A percentile compares a stretch with the other conserved stretches of the same genome.
Conservation (phyloP, 2,329 filamentous ascomycete genomes). For the Colletotrichum lentis region DNA sequence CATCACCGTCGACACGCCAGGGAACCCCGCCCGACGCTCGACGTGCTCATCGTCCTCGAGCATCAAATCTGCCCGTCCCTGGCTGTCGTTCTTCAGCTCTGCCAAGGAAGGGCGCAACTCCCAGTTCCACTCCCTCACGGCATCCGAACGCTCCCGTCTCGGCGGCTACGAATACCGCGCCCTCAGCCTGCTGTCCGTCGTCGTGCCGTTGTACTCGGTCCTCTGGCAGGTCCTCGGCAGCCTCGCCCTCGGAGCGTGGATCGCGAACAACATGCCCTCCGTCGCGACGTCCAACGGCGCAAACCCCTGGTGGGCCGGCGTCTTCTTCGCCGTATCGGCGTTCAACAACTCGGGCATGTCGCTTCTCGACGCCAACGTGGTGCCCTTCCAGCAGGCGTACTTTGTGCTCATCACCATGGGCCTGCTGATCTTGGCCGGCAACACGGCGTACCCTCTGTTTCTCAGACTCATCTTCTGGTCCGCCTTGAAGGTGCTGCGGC, state of each 20-base stretch:
- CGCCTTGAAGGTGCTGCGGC: constrained; percentile 53
- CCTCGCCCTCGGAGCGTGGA: constrained; percentile 69
- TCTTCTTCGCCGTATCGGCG: constrained; percentile 72
- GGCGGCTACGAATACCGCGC: constrained; percentile 72
- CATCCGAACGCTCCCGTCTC: constrained; percentile 63
- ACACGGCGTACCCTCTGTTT: constrained; percentile 72
- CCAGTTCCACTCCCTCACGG: constrained; percentile 62
- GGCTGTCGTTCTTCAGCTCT: constrained; percentile 48
- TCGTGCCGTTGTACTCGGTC: constrained; percentile 68
- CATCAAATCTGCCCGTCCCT: constrained; percentile 38
- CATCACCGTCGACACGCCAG: background rate
- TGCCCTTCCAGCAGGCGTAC: constrained; percentile 63
- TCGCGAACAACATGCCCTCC: constrained; percentile 59
- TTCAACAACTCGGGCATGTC: constrained; percentile 79
- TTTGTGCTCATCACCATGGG: constrained; percentile 64
- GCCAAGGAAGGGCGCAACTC: constrained; percentile 59
- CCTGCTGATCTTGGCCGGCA: constrained; percentile 68
- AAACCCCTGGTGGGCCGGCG: constrained; percentile 73
- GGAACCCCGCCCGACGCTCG: constrained; percentile 8
- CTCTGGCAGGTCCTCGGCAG: constrained; percentile 67
- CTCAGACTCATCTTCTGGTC: constrained; percentile 67
- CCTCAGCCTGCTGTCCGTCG: constrained; percentile 63
- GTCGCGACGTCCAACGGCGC: constrained; percentile 63
- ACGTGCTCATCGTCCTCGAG: constrained; percentile 17
- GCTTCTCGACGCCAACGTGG: constrained; percentile 71